Base-by-base conservation (phyloP, 345 rosid genomes). In the Salix caprea region DNA sequence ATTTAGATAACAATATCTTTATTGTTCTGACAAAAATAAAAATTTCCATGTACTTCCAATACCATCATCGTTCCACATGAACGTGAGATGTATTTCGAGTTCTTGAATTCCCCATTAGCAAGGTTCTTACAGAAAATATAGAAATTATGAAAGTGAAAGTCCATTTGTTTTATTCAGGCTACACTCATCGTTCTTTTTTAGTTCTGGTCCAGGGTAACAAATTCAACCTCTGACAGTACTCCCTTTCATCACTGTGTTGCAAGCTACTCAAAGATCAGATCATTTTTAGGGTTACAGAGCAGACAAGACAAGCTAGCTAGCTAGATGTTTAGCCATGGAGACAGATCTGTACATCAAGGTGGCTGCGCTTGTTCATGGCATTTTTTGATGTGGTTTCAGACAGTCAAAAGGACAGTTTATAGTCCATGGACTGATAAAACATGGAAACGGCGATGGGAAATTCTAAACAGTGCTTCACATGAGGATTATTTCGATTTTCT, bases 381-480 rank as follows among this genome's bases (percentile, higher is more conserved):
- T 16, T 72, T 36, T 23, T 40, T 0, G 26, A 50, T 58, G 40
- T 13, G n/a, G 56, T 34, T 65, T 65, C 46, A 46, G 68, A 40
- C 44, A 79, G 85, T 78, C 77, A 82, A 82, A 74, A 77, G 78
- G 50, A 61, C 66, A 36, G 74, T 56, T 65, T 75, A 78, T 76
- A 68, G 73, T 46, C 73, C 36, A 42, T 71, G 50, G 37, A 76
- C 78, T 68, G 34, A 36, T 32, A 32, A 79, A 39, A 30, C 32
- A 30, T 30, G 32, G 32, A 30, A 30, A 30, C 32, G 32, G 32
- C 32, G 79, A 67, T 46, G 69, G 28, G 7, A 46, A 34, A 34
- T 2, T 4, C 36, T 34, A 34, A 34, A 4, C 54, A 60, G 32
- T 74, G 80, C 56, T 61, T 69, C 71, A 15, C 44, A 71, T 61